Percentiles rank a stretch among this genome's conserved stretches.
Evolutionary conservation across 2,329 filamentous ascomycete species (phyloP).

Genomic region (Drechslerella dactyloides): DNA sequence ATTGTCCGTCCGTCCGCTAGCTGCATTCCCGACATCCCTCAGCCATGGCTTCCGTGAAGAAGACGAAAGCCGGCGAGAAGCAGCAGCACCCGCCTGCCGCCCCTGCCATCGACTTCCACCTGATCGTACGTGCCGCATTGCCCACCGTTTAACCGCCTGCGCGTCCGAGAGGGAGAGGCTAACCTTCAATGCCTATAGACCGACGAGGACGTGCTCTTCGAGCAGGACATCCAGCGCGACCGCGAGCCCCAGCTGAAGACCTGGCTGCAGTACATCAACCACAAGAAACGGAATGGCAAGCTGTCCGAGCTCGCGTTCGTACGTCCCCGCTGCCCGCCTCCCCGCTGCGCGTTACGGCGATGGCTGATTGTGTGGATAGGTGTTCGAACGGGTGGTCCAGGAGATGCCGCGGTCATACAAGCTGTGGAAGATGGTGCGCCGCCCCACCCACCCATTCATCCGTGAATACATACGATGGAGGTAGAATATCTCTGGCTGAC

Average conservation of each 20-base stretch:
- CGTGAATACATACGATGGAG: no score
- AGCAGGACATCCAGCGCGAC: conserved; percentile 90
- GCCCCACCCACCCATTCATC: background rate
- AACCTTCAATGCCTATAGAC: conserved; percentile 61
- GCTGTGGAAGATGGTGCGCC: conserved; percentile 86
- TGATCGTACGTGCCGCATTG: conserved; percentile 38
- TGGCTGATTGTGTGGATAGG: conserved; percentile 56
- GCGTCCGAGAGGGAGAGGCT: conserved; percentile 35
- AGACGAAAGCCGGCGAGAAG: conserved; percentile 31
- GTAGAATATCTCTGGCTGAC: conserved; percentile 4
- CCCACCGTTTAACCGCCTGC: background rate
- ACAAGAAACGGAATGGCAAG: conserved; percentile 85
- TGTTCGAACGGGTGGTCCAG: conserved; percentile 87
- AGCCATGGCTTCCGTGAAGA: conserved; percentile 32
- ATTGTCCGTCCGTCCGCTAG: background rate
- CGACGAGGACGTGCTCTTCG: conserved; percentile 91
- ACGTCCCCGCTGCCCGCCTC: conserved; percentile 12
- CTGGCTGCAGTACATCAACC: conserved; percentile 92
- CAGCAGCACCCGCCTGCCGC: conserved; percentile 13
- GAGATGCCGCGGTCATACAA: conserved; percentile 95
- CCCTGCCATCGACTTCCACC: conserved; percentile 32
- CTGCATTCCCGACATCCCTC: background rate
- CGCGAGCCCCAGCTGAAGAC: conserved; percentile 79
- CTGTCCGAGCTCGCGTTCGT: conserved; percentile 83
- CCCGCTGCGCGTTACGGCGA: background rate